Base-by-base conservation (phyloP, 2,329 filamentous ascomycete species). In the Trichoderma sp. region DNA sequence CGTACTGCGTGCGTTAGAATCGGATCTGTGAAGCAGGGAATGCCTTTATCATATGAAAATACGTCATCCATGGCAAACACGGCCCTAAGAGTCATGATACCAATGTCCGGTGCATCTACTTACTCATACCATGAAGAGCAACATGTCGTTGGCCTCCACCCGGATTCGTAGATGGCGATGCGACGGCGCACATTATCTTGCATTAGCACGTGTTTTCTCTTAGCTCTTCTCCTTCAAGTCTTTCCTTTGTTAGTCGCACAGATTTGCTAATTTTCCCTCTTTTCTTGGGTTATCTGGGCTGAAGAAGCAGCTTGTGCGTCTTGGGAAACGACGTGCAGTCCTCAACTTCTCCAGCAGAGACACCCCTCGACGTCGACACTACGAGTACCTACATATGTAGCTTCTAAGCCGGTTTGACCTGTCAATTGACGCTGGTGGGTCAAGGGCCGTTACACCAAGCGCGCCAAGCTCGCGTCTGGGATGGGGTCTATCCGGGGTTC, bases 361-460 rank as follows among this genome's bases (percentile, higher is more conserved):
- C 6, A 2, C 21, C 62, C 62, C 62, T 38, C 60, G 31, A 69
- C 29, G 45, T 62, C 41, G 27, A 35, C 31, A 56, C 66, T 33
- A 59, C 31, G 31, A 33, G 31, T 33, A 11, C 35, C 27, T 45
- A 45, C 35, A 38, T 45, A 45, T 18, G 38, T 45, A 45, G 1
- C 41, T 21, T 35, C 35, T 9, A 31, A 45, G n/a, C n/a, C 38
- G 56, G 35, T 38, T 41, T 71, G 67, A 45, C 69, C 62, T 50
- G 69, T 72, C 69, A 50, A 72, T 72, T 72, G 69, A n/a, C 59
- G 35, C 69, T 35, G 69, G 69, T 53, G 69, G 69, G n/a, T 45
- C 16, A 8, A n/a, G 21, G 33, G 59, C 68, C 59, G 69, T 64
- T 72, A 27, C 56, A 72, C 69, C 38, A 64, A 29, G 35, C 38